Evolutionary conservation across 108 stramenopile genomes (phyloP).

Genomic region (Bacterosira constricta): DNA sequence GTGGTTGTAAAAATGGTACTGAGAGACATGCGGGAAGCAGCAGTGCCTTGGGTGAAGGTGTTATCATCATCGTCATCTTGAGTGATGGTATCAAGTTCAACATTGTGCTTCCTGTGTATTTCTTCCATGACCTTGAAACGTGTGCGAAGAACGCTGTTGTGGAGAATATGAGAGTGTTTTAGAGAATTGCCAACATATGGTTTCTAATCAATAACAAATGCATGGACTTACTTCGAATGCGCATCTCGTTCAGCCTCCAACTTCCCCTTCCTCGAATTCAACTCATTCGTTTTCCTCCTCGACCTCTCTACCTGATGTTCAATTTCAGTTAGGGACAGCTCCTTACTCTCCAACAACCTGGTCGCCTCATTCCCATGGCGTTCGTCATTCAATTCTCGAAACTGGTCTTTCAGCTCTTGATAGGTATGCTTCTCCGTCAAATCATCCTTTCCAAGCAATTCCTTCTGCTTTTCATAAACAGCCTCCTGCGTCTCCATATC

Average conservation of each 20-base stretch:
- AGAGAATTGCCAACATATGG: neutral
- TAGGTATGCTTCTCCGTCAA: slow-evolving; percentile 54
- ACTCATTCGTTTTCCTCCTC: slow-evolving; percentile 37
- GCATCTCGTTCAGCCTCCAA: slow-evolving; percentile 63
- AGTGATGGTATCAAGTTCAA: slow-evolving; percentile 51
- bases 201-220: neutral
- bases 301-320: slow-evolving; percentile 43
- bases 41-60: slow-evolving; percentile 49
- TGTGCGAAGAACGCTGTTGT: slow-evolving; percentile 28
- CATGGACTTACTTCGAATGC: slow-evolving; percentile 30
- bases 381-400: slow-evolving; percentile 60
- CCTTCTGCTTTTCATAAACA: slow-evolving; percentile 45
- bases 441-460: slow-evolving; percentile 68
- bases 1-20: slow-evolving; percentile 31
- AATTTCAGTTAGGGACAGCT: slow-evolving; percentile 42
- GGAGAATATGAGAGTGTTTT: neutral
- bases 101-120: slow-evolving; percentile 52
- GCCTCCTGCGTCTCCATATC: slow-evolving; percentile 40
- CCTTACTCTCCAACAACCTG: slow-evolving; percentile 22
- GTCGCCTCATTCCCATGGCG: slow-evolving; percentile 42
- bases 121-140: slow-evolving; percentile 76
- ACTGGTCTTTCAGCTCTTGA: slow-evolving; percentile 62
- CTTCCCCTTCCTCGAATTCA: slow-evolving; percentile 56
- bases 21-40: slow-evolving; percentile 25
- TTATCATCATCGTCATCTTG: slow-evolving; percentile 57